Percentiles rank a stretch among this genome's conserved stretches.
phyloP scores from a whole-genome alignment of 2,329 filamentous ascomycete species.

The Juglanconis oblonga region DNA sequence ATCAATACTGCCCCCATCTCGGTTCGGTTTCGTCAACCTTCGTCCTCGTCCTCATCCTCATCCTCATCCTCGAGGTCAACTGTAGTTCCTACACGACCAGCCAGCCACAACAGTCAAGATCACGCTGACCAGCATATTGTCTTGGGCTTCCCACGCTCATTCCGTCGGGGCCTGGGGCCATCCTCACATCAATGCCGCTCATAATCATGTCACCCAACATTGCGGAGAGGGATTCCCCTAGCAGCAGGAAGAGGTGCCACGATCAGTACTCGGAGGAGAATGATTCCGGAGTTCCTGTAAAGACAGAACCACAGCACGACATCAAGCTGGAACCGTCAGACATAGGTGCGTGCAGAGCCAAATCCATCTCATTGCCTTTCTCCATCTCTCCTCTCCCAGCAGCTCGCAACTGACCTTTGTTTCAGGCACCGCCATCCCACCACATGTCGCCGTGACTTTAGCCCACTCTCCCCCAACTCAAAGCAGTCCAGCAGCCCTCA shows the following conservation, averaged over 20 bases:
- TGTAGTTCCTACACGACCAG: no score
- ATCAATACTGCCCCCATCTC: no score
- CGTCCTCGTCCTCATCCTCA: no score
- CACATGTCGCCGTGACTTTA: slow-evolving; percentile 18
- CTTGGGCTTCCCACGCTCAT: neutral
- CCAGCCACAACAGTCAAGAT: neutral
- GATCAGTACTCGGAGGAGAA: slow-evolving; percentile 38
- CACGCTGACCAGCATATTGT: neutral
- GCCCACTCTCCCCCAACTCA: slow-evolving; percentile 24
- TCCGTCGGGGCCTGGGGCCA: neutral
- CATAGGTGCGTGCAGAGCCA: slow-evolving; percentile 2
- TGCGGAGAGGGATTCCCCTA: slow-evolving; percentile 39
- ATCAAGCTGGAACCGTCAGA: slow-evolving; percentile 8
- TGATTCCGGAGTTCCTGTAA: slow-evolving; percentile 23
- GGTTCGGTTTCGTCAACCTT: no score
- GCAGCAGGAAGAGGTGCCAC: slow-evolving; percentile 43
- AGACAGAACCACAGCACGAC: neutral
- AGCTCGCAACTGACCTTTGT: neutral
- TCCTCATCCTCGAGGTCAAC: no score
- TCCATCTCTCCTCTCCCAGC: neutral
- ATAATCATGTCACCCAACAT: slow-evolving; percentile 46
- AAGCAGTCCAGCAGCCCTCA: slow-evolving; percentile 34
- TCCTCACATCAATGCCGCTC: slow-evolving; percentile 42
- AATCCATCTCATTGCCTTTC: no score
- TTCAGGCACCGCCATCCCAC: slow-evolving; percentile 16